Evolutionary conservation across 1,284 basidiomycete species (phyloP).

Genomic region (Ustilago bromivora): DNA sequence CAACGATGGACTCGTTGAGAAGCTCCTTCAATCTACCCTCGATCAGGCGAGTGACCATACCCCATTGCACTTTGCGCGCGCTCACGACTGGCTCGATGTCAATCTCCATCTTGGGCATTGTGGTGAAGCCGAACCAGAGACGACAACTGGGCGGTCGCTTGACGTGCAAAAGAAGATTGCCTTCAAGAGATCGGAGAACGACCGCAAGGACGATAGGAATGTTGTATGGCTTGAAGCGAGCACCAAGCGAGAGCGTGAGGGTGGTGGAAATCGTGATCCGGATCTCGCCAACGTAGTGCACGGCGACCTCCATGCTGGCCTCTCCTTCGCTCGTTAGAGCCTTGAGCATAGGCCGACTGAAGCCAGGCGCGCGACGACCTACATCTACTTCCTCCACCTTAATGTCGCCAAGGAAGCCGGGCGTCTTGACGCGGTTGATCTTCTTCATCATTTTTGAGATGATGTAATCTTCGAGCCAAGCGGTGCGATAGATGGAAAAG

Average conservation of each 20-base stretch:
- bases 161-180: conserved; percentile 87
- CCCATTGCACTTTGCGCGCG: conserved; percentile 89
- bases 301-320: conserved; percentile 84
- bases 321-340: conserved; percentile 92
- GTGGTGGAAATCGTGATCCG: conserved; percentile 89
- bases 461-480: conserved; percentile 83
- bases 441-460: conserved; percentile 92
- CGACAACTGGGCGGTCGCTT: conserved; percentile 96
- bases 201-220: conserved; percentile 90
- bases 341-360: conserved; percentile 93
- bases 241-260: conserved; percentile 80
- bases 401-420: conserved; percentile 85
- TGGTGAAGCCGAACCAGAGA: conserved; percentile 98
- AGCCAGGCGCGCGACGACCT: conserved; percentile 78
- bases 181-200: conserved; percentile 85
- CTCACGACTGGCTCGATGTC: conserved; percentile 92
- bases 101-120: conserved; percentile 87
- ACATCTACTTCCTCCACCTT: conserved; percentile 89
- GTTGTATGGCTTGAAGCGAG: conserved; percentile 84
- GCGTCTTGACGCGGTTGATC: conserved; percentile 87
- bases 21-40: conserved; percentile 89
- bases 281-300: conserved; percentile 87
- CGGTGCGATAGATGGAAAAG: conserved; percentile 88
- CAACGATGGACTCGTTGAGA: conserved; percentile 89
- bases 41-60: conserved; percentile 88